Base-by-base conservation (phyloP, 2,329 filamentous ascomycete genomes). In the Pyrenophora teres region DNA sequence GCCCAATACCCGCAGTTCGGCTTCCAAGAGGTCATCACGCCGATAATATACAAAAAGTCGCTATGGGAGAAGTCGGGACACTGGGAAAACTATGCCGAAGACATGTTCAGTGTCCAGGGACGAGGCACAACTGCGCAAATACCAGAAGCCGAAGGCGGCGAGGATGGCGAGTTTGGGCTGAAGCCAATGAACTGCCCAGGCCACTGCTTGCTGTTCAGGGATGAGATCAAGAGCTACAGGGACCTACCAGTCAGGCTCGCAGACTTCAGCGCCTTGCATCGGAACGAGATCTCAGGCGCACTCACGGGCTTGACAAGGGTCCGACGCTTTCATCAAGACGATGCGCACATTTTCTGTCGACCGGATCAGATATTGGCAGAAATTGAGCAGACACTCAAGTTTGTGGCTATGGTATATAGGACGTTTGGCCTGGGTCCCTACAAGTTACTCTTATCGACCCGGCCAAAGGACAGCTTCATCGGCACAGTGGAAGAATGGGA, bases 161-260 rank as follows among this genome's bases (percentile, higher is more conserved):
- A 86, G 54, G 84, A 88, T 56, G 85, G 87, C 58, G 87, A 89
- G 56, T 95, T 90, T 73, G 90, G 89, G 15, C 77, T 96, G 62
- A 96, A 96, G 74, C 91, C 91, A 12, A 96, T 96, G 91, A 96
- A 96, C 70, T 96, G 91, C 69, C 91, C 91, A 0, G 91, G 90
- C 3, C 91, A 96, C 73, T 95, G 90, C 70, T 78, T 96, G 57
- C 83, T 96, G 56, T 96, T 95, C 70, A 87, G 83, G 54, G 87
- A 87, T 40, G 83, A 87, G 59, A 81, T 82, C 50, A 85, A 86
- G 54, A 91, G 87, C 62, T 93, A 93, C 74, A 83, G 87, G 58
- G 89, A 96, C 59, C 78, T 96, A 15, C 91, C 92, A 1, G 82
- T 95, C 55, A 86, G 91, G 64, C 91, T 90, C 73, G 90, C 91